Conservation (phyloP, 2,329 filamentous ascomycete genomes). For the Pseudogymnoascus sp. region DNA sequence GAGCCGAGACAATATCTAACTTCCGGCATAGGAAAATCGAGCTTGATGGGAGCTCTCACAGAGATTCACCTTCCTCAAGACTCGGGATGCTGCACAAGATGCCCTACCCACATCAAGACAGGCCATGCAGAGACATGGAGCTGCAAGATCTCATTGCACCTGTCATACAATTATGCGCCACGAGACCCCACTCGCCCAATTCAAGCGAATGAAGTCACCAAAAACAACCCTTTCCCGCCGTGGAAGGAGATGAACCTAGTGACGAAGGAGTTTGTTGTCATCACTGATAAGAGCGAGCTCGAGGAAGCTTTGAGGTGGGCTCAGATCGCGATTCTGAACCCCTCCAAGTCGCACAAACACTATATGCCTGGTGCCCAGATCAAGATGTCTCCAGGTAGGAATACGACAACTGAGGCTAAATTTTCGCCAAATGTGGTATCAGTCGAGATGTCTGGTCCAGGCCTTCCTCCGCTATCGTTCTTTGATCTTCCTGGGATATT, state of each 20-base stretch:
- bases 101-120: constrained; percentile 67
- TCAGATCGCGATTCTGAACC: constrained; percentile 69
- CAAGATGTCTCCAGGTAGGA: constrained; percentile 29
- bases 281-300: constrained; percentile 53
- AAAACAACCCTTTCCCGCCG: constrained; percentile 49
- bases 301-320: constrained; percentile 63
- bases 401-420: constrained; percentile 45
- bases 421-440: constrained; percentile 79
- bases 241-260: constrained; percentile 44
- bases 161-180: constrained; percentile 51
- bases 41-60: constrained; percentile 50
- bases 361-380: constrained; percentile 30
- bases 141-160: constrained; percentile 57
- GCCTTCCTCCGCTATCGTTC: constrained; percentile 66
- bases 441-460: constrained; percentile 64
- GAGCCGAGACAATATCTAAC: neutral
- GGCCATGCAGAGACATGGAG: constrained; percentile 47
- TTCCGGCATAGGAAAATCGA: constrained; percentile 52
- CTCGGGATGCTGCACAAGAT: constrained; percentile 68
- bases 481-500: constrained; percentile 83
- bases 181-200: neutral
- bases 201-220: constrained; percentile 2
- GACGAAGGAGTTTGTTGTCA: constrained; percentile 52
- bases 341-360: constrained; percentile 39
- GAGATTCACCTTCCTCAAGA: constrained; percentile 65